Conservation (phyloP, 1,284 basidiomycete genomes). For the Somion occarium region DNA sequence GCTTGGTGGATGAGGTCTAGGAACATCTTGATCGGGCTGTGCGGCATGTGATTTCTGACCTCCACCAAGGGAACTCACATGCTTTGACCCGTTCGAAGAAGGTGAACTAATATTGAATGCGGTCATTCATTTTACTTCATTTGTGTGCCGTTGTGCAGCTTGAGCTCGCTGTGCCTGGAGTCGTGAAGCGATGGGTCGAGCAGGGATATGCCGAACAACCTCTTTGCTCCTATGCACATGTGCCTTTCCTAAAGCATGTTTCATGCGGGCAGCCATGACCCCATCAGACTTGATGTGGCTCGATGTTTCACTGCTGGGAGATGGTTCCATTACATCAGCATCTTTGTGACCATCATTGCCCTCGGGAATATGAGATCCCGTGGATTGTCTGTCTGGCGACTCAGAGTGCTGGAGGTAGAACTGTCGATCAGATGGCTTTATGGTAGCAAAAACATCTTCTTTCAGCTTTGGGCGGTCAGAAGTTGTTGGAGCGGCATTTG, state of each 20-base stretch:
- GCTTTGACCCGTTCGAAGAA: constrained; percentile 43
- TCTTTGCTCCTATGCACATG: constrained; percentile 22
- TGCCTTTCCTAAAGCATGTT: constrained; percentile 6
- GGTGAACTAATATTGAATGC: constrained; percentile 55
- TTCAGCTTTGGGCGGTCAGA: constrained; percentile 1
- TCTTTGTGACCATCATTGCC: constrained; percentile 17
- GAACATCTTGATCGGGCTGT: neutral
- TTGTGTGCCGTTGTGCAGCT: constrained; percentile 4
- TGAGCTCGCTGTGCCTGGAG: constrained; percentile 9
- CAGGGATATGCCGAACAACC: no score
- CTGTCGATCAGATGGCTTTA: constrained; percentile 33
- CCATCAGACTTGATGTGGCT: constrained; percentile 32
- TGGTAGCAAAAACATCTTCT: constrained; percentile 24
- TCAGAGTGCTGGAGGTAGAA: constrained; percentile 39
- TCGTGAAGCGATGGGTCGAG: constrained; percentile 13
- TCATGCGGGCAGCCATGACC: no score
- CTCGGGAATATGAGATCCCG: neutral
- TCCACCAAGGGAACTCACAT: neutral
- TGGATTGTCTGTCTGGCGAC: constrained; percentile 31
- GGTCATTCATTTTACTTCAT: constrained; percentile 18
- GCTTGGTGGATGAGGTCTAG: constrained; percentile 2
- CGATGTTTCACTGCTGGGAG: constrained; percentile 33
- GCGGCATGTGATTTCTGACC: neutral
- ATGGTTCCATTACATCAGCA: constrained; percentile 27
- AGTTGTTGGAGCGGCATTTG: neutral